A percentile compares a stretch with the other conserved stretches of the same genome.
Evolutionary conservation across 2,329 filamentous ascomycete species (phyloP).

Genomic region (Periconia macrospinosa): DNA sequence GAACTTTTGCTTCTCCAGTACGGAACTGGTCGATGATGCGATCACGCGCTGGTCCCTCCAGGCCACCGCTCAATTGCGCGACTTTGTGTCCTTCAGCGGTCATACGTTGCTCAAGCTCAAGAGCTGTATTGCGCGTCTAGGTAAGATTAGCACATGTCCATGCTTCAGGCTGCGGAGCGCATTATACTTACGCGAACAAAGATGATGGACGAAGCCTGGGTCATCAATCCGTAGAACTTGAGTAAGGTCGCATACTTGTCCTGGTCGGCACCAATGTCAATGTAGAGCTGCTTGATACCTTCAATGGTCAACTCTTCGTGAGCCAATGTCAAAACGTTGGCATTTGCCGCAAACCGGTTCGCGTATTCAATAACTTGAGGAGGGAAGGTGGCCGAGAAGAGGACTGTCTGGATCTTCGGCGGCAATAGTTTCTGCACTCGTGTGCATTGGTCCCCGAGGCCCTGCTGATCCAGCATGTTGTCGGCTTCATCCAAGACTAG

Average conservation of each 20-base stretch:
- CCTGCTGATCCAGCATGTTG: conserved; percentile 97
- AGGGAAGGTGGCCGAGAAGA: conserved; percentile 95
- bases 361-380: conserved; percentile 84
- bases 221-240: conserved; percentile 94
- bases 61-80: conserved; percentile 83
- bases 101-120: conserved; percentile 85
- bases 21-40: conserved; percentile 84
- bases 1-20: conserved; percentile 83
- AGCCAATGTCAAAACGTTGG: conserved; percentile 84
- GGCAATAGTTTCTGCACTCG: conserved; percentile 86
- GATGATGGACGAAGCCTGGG: conserved; percentile 95
- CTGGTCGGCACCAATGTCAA: conserved; percentile 81
- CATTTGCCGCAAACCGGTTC: conserved; percentile 77
- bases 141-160: conserved; percentile 1
- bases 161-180: neutral
- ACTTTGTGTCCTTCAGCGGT: conserved; percentile 87
- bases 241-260: conserved; percentile 88
- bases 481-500: conserved; percentile 96
- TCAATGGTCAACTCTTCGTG: conserved; percentile 93
- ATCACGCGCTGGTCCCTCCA: conserved; percentile 83
- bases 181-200: conserved; percentile 76
- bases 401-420: conserved; percentile 75
- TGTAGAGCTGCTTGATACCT: conserved; percentile 96
- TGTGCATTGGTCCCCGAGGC: conserved; percentile 91
- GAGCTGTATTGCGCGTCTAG: conserved; percentile 82